Conservation (phyloP, 345 rosid species). For the Syzygium jambos region DNA sequence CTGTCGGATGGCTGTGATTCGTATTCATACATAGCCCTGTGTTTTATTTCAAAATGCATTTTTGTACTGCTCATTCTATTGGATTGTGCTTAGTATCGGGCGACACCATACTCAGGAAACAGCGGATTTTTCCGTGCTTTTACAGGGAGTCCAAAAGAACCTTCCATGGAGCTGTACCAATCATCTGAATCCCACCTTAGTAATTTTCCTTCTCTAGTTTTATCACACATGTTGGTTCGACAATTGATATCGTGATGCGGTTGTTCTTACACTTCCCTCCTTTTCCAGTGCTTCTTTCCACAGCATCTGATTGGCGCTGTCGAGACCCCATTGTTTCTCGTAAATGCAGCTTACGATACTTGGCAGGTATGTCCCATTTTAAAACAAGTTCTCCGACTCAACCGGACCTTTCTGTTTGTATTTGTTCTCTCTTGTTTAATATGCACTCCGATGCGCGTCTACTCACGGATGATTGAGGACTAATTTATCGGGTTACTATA, state of each 20-base stretch:
- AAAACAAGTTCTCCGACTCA: neutral
- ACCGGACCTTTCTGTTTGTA: neutral
- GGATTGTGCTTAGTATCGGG: neutral
- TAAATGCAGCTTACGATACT: slow-evolving; percentile 47
- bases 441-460: fast-evolving
- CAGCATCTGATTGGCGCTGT: slow-evolving; percentile 32
- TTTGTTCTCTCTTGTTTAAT: neutral
- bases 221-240: neutral
- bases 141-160: slow-evolving; percentile 21
- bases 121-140: neutral
- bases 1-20: neutral
- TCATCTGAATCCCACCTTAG: slow-evolving; percentile 35
- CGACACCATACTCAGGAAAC: neutral
- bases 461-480: neutral
- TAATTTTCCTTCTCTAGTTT: slow-evolving; percentile 2
- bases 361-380: slow-evolving; percentile 36
- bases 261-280: neutral
- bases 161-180: slow-evolving; percentile 28
- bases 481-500: neutral
- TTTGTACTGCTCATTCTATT: neutral
- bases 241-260: neutral
- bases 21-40: neutral
- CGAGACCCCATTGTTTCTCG: slow-evolving; percentile 32
- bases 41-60: neutral
- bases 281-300: slow-evolving; percentile 49